Percentiles rank a stretch among this genome's conserved stretches.
These are phyloP conservation scores for Rhizopogon rudus DNA, from an alignment of 768 basidiomycete species.

Conservation along the genomic window DNA sequence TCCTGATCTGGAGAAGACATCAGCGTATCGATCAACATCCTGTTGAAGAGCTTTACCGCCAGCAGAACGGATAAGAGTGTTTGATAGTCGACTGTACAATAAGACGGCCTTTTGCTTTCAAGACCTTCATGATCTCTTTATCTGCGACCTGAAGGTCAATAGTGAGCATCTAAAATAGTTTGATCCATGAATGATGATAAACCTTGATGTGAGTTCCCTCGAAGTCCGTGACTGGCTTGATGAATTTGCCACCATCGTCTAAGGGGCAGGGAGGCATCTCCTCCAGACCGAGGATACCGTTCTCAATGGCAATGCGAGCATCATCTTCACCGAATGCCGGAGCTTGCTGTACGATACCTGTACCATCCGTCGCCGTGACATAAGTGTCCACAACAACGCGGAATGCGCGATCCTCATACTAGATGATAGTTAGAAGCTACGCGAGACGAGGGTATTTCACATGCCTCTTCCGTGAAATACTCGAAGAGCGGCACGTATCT, in stretches of 20 bases:
- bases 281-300: constrained; percentile 78
- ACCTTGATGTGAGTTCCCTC: constrained; percentile 88
- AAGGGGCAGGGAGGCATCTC: constrained; percentile 97
- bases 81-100: constrained; percentile 82
- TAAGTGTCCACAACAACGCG: constrained; percentile 87
- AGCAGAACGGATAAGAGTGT: constrained; percentile 97
- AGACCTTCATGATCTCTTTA: constrained; percentile 84
- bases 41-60: constrained; percentile 53
- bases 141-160: constrained; percentile 69
- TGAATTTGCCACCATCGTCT: constrained; percentile 86
- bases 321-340: constrained; percentile 99
- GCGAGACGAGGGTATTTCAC: constrained; percentile 10
- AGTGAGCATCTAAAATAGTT: not conserved
- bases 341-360: constrained; percentile 98
- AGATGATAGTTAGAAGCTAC: not conserved
- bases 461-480: constrained; percentile 91
- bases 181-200: constrained; percentile 11
- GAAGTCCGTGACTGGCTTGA: constrained; percentile 86
- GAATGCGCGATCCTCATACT: constrained; percentile 93
- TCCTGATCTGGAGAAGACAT: constrained; percentile 56
- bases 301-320: constrained; percentile 84
- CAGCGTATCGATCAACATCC: not conserved
- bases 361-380: constrained; percentile 90
- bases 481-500: constrained; percentile 92
- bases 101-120: constrained; percentile 84